Conservation (phyloP, 768 basidiomycete genomes). For the Boletus bicolor region DNA sequence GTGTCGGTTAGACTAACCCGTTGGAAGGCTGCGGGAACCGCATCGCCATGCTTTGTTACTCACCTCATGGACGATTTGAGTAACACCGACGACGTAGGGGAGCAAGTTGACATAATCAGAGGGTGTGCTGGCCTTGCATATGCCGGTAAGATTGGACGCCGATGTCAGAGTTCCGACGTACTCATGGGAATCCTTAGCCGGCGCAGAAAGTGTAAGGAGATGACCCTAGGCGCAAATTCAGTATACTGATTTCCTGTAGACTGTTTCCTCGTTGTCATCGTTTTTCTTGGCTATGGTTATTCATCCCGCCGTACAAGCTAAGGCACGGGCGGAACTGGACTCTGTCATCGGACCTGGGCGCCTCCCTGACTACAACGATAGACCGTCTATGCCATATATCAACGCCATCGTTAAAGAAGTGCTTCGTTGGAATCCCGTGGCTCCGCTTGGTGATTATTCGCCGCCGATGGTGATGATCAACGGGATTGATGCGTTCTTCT, state of each 20-base stretch:
- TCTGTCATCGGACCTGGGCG: slow-evolving; percentile 26
- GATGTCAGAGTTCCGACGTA: background rate
- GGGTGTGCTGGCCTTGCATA: slow-evolving; percentile 48
- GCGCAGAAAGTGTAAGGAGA: slow-evolving; percentile 36
- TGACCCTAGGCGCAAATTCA: background rate
- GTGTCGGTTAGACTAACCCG: background rate
- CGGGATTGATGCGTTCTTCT: slow-evolving; percentile 8
- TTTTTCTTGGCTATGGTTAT: slow-evolving; percentile 32
- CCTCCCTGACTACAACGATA: slow-evolving; percentile 32
- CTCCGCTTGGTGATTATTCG: slow-evolving; percentile 30
- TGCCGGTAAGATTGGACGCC: slow-evolving; percentile 32
- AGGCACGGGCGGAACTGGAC: slow-evolving; percentile 30
- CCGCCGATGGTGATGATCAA: slow-evolving; percentile 9
- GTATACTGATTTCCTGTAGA: slow-evolving; percentile 15
- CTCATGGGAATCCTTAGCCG: slow-evolving; percentile 29
- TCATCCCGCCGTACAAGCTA: slow-evolving; percentile 28
- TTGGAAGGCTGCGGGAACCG: slow-evolving; percentile 23
- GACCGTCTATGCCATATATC: slow-evolving; percentile 25
- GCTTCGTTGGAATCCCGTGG: slow-evolving; percentile 33
- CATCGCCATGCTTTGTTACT: slow-evolving; percentile 32
- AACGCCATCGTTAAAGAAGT: slow-evolving; percentile 31
- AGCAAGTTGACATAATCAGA: slow-evolving; percentile 35
- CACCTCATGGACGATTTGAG: slow-evolving; percentile 24
- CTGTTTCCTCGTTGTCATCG: slow-evolving; percentile 30
- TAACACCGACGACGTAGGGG: slow-evolving; percentile 3